phyloP scores from a whole-genome alignment of 768 basidiomycete genomes.

The Termitomyces sp. region DNA sequence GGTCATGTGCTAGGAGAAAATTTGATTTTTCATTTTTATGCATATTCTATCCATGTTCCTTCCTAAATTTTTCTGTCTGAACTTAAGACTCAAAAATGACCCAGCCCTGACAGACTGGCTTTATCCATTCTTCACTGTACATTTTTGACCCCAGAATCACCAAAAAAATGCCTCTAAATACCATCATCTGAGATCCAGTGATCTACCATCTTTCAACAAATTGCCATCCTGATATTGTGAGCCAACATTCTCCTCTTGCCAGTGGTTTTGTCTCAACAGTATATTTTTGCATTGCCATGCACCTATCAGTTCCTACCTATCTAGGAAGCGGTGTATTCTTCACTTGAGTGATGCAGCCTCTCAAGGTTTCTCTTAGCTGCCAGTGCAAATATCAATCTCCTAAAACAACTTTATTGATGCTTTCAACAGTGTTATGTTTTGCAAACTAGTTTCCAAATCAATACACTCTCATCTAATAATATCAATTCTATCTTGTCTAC shows the following conservation, averaged over 20 bases:
- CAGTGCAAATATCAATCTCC: constrained; percentile 29
- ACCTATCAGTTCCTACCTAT: constrained; percentile 25
- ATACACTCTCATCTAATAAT: too few relatives aligned
- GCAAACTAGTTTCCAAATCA: not conserved
- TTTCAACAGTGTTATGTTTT: not conserved
- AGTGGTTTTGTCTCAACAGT: not conserved
- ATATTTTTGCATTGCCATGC: not conserved
- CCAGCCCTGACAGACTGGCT: too few relatives aligned
- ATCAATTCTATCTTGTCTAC: too few relatives aligned
- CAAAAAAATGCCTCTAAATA: constrained; percentile 25
- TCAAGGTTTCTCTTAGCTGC: constrained; percentile 27
- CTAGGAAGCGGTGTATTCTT: constrained; percentile 27
- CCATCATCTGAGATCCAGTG: constrained; percentile 20
- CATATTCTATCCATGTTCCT: too few relatives aligned
- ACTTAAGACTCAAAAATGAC: too few relatives aligned
- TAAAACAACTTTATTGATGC: constrained; percentile 31
- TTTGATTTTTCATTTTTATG: too few relatives aligned
- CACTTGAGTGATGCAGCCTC: constrained; percentile 24
- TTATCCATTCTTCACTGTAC: too few relatives aligned
- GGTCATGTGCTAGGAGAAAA: too few relatives aligned
- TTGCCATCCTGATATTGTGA: constrained; percentile 33
- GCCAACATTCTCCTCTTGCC: not conserved
- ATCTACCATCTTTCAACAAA: constrained; percentile 22
- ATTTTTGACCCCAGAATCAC: constrained; percentile 23
- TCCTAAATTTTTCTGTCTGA: too few relatives aligned